Conservation (phyloP, 2,329 filamentous ascomycete genomes). For the Apiospora pterosperma region DNA sequence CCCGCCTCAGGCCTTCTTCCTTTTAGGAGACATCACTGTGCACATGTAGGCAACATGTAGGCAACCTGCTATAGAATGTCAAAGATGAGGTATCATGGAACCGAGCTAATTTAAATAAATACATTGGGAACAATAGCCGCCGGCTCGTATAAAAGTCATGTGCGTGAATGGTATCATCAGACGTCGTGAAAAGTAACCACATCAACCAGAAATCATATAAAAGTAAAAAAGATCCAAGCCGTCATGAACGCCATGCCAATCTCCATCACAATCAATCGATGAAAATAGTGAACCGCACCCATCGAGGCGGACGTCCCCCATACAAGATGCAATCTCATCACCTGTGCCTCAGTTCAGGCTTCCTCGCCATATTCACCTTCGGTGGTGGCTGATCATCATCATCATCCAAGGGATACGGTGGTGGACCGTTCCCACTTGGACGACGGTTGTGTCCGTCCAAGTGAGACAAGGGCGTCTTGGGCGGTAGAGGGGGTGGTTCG, state of each 20-base stretch:
- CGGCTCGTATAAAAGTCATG: neutral
- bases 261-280: neutral
- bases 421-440: constrained; percentile 29
- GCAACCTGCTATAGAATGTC: neutral
- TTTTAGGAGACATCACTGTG: neutral
- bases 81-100: neutral
- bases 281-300: no score
- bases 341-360: constrained; percentile 67
- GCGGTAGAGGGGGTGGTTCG: constrained; percentile 69
- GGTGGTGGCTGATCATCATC: constrained; percentile 70
- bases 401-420: constrained; percentile 76
- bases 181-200: constrained; percentile 10
- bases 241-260: neutral
- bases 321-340: constrained; percentile 16
- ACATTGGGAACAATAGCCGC: neutral
- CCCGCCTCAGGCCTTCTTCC: no score
- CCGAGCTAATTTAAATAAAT: neutral
- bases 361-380: constrained; percentile 78
- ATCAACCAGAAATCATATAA: constrained; percentile 5
- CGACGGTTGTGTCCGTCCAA: constrained; percentile 31
- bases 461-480: constrained; percentile 70
- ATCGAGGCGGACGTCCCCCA: no score
- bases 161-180: constrained; percentile 17
- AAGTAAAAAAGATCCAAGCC: neutral
- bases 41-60: neutral